These are phyloP conservation scores for Gracilariopsis chorda DNA, from an alignment of 23 red algal species.

Conservation along the genomic window DNA sequence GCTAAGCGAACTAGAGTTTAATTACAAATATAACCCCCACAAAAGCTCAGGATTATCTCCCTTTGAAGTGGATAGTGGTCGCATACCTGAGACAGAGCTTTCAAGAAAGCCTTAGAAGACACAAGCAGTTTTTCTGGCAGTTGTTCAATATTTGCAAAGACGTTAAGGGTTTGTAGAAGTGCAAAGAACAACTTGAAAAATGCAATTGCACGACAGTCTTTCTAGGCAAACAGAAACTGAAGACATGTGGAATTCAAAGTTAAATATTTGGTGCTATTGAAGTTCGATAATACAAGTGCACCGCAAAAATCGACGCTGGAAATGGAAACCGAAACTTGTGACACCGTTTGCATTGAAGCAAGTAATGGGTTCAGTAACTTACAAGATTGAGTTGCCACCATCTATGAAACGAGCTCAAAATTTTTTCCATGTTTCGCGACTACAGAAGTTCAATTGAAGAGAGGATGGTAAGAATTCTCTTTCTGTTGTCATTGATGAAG, in stretches of 20 bases:
- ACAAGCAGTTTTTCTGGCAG: not conserved
- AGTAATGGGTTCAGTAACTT: constrained; percentile 15
- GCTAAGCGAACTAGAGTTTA: not conserved
- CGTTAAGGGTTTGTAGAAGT: not conserved
- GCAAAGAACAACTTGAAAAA: not conserved
- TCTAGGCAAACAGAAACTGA: not conserved
- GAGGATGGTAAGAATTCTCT: not conserved
- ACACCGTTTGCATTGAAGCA: not conserved
- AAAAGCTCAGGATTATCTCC: not conserved
- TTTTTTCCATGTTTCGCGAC: not conserved
- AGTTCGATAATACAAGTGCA: not conserved
- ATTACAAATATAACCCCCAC: not conserved
- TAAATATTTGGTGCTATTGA: not conserved
- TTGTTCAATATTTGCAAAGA: not conserved
- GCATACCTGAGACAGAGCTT: not conserved
- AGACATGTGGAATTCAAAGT: not conserved
- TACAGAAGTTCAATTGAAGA: too few relatives aligned
- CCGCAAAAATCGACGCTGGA: not conserved
- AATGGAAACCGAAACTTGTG: not conserved
- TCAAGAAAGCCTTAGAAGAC: not conserved
- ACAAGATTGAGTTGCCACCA: not conserved
- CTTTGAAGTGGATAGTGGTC: not conserved
- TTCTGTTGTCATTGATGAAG: constrained; percentile 5
- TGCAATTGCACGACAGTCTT: not conserved
- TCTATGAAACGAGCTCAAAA: not conserved